Evolutionary conservation across 2,329 filamentous ascomycete species (phyloP).

Genomic region (Aureobasidium sp.): DNA sequence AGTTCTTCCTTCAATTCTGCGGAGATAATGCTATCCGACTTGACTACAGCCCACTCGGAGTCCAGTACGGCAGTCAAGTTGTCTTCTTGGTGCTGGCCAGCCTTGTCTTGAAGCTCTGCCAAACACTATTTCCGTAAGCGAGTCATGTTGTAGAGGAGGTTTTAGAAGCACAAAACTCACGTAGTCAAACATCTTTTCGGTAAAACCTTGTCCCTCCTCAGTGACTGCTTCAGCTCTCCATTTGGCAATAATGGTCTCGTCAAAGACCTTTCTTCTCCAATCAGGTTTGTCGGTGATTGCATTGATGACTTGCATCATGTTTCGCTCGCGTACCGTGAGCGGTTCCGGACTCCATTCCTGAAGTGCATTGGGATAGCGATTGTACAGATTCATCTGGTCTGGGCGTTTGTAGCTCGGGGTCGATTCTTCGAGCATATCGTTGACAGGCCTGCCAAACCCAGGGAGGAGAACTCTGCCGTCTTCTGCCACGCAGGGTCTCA

Average conservation of each 20-base stretch:
- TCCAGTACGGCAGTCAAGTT: slow-evolving; percentile 39
- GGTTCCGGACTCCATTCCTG: background rate
- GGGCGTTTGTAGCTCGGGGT: too few species aligned
- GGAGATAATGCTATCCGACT: slow-evolving; percentile 43
- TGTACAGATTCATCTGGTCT: background rate
- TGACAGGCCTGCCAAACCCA: background rate
- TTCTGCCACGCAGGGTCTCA: background rate
- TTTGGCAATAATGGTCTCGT: slow-evolving; percentile 21
- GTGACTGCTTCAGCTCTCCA: slow-evolving; percentile 17
- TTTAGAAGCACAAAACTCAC: background rate
- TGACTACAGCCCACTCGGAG: slow-evolving; percentile 37
- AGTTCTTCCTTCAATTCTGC: slow-evolving; percentile 34
- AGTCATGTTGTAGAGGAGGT: too few species aligned
- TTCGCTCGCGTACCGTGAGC: slow-evolving; percentile 17
- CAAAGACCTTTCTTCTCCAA: slow-evolving; percentile 23
- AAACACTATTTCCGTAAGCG: slow-evolving; percentile 21
- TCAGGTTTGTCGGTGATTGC: slow-evolving; percentile 24
- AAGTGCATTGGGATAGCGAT: background rate
- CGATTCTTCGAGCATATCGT: background rate
- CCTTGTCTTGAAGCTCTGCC: slow-evolving; percentile 43
- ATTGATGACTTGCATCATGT: slow-evolving; percentile 23
- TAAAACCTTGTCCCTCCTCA: slow-evolving; percentile 11
- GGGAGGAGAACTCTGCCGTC: background rate
- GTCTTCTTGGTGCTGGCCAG: slow-evolving; percentile 33
- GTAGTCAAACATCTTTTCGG: slow-evolving; percentile 21